A percentile compares a stretch with the other conserved stretches of the same genome.
phyloP scores from a whole-genome alignment of 2,329 filamentous ascomycete species.

The Colletotrichum karsti region DNA sequence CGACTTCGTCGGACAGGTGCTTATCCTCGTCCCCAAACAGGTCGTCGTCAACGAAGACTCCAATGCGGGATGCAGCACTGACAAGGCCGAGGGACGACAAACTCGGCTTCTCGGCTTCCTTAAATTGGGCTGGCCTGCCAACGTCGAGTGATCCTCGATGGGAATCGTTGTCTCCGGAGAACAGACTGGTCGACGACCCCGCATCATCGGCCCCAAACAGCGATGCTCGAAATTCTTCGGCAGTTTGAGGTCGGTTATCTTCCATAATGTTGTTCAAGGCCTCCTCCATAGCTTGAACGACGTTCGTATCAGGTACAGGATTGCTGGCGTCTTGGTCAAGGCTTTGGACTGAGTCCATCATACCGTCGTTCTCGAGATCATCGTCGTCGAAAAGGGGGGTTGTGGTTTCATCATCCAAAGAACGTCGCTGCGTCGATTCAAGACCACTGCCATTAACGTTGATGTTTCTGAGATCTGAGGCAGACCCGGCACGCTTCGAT shows the following conservation, averaged over 20 bases:
- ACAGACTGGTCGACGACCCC: constrained; percentile 51
- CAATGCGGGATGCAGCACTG: constrained; percentile 84
- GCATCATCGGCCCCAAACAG: constrained; percentile 68
- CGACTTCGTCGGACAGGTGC: constrained; percentile 85
- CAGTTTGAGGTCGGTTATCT: constrained; percentile 67
- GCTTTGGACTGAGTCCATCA: constrained; percentile 78
- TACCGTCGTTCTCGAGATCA: constrained; percentile 74
- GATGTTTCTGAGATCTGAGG: constrained; percentile 54
- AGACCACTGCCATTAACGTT: constrained; percentile 45
- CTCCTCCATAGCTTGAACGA: constrained; percentile 92
- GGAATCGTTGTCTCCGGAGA: constrained; percentile 67
- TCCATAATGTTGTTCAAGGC: constrained; percentile 94
- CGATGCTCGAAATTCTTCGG: constrained; percentile 71
- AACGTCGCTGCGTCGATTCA: constrained; percentile 64
- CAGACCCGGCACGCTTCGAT: constrained; percentile 54
- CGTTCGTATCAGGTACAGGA: constrained; percentile 74
- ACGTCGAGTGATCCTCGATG: constrained; percentile 69
- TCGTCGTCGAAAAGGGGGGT: constrained; percentile 83
- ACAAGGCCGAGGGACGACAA: constrained; percentile 92
- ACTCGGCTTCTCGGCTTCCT: constrained; percentile 77
- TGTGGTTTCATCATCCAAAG: constrained; percentile 70
- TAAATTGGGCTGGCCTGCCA: constrained; percentile 43
- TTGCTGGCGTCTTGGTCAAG: constrained; percentile 76
- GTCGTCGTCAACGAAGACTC: constrained; percentile 93
- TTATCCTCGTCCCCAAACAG: constrained; percentile 90